Conservation (phyloP, 2,329 filamentous ascomycete species). For the Rugonectria rugulosa region DNA sequence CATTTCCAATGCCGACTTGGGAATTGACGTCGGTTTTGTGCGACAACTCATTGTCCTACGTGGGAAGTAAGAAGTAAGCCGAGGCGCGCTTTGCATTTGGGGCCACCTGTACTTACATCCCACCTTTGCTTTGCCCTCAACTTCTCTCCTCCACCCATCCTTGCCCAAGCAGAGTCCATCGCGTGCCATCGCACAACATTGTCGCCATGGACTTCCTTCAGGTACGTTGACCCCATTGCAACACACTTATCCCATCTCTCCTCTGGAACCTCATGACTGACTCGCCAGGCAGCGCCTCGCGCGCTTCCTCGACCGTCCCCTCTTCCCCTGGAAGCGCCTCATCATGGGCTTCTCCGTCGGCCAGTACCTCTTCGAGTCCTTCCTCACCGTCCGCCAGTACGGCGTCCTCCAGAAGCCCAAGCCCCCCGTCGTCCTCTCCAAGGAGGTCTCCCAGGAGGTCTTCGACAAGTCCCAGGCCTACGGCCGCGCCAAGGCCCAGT, state of each 20-base stretch:
- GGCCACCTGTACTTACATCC: background rate
- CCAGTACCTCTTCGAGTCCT: conserved; percentile 89
- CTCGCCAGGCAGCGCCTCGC: conserved; percentile 69
- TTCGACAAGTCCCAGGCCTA: conserved; percentile 98
- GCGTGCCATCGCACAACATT: conserved; percentile 26
- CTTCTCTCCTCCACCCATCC: background rate
- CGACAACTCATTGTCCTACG: too few species aligned
- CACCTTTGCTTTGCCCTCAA: background rate
- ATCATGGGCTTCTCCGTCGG: conserved; percentile 93
- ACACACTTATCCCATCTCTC: background rate
- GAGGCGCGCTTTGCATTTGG: too few species aligned
- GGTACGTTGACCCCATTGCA: conserved; percentile 39
- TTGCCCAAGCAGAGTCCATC: background rate
- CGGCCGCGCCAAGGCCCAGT: conserved; percentile 94
- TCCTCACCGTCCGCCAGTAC: conserved; percentile 91
- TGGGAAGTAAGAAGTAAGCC: too few species aligned
- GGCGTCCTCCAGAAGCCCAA: conserved; percentile 80
- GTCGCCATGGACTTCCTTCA: conserved; percentile 57
- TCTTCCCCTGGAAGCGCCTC: conserved; percentile 97
- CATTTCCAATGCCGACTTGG: conserved; percentile 23
- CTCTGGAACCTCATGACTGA: conserved; percentile 25
- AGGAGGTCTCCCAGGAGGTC: conserved; percentile 87
- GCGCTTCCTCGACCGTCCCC: conserved; percentile 84
- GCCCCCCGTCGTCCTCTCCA: conserved; percentile 84
- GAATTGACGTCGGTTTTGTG: too few species aligned